Percentiles rank a stretch among this genome's conserved stretches.
These are phyloP conservation scores for Lachancea quebecensis DNA, from an alignment of 805 yeast genomes.

Conservation along the genomic window DNA sequence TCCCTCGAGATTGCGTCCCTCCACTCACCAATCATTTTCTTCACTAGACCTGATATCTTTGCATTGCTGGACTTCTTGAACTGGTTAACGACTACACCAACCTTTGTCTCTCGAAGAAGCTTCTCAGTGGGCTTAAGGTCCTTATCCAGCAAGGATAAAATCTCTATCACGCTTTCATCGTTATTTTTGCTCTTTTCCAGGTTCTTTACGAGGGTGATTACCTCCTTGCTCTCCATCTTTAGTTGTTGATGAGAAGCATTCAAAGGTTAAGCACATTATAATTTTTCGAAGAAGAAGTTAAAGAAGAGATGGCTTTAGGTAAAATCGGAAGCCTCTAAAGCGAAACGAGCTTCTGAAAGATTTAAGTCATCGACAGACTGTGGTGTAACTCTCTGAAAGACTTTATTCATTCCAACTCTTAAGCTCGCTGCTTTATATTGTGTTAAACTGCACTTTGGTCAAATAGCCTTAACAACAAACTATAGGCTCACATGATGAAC, in stretches of 20 bases:
- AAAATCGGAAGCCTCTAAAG: too few relatives aligned
- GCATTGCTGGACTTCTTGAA: conserved; percentile 59
- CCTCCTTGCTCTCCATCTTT: conserved; percentile 66
- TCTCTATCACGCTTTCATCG: conserved; percentile 58
- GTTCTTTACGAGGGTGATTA: conserved; percentile 57
- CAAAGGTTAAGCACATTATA: background rate
- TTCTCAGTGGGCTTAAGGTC: conserved; percentile 79
- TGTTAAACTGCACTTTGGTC: background rate
- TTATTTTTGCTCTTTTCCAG: conserved; percentile 62
- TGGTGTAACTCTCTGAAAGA: too few relatives aligned
- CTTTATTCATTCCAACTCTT: too few relatives aligned
- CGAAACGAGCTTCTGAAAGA: too few relatives aligned
- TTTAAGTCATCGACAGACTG: too few relatives aligned
- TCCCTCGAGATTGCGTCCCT: conserved; percentile 76
- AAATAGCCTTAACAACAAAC: background rate
- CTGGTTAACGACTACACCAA: conserved; percentile 95
- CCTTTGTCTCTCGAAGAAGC: conserved; percentile 80
- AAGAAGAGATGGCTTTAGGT: background rate
- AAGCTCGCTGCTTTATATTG: background rate
- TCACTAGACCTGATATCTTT: conserved; percentile 66
- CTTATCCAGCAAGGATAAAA: conserved; percentile 56
- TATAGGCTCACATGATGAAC: conserved; percentile 5
- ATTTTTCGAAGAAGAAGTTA: background rate
- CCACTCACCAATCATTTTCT: conserved; percentile 80
- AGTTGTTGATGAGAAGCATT: background rate